phyloP scores from a whole-genome alignment of 257 asterid genomes.

The Anisodus tanguticus region DNA sequence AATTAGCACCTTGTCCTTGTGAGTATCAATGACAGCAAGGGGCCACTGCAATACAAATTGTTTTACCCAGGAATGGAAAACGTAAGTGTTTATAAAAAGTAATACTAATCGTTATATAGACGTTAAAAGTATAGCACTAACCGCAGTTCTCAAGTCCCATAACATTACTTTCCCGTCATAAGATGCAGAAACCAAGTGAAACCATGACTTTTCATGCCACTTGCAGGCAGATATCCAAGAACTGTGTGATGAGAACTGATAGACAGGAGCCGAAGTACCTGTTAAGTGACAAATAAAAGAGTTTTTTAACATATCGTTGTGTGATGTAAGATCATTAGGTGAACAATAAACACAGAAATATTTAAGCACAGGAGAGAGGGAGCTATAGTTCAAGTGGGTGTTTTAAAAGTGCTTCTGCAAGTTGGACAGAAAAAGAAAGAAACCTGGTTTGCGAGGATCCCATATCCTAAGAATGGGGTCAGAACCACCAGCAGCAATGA shows the following conservation, averaged over 20 bases:
- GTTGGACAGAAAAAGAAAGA: constrained; percentile 29
- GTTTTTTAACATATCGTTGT: not conserved
- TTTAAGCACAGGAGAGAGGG: not conserved
- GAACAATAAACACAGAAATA: not conserved
- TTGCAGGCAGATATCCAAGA: constrained; percentile 98
- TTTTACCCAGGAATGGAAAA: constrained; percentile 30
- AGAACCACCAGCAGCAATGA: constrained; percentile 84
- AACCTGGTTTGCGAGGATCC: constrained; percentile 99
- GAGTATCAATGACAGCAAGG: constrained; percentile 72
- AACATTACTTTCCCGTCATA: constrained; percentile 97
- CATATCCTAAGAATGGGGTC: constrained; percentile 88
- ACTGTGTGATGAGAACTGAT: constrained; percentile 79
- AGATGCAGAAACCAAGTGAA: constrained; percentile 86
- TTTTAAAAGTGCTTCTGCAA: not conserved
- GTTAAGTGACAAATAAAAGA: constrained; percentile 29
- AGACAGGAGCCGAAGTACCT: constrained; percentile 82
- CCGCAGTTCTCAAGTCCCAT: constrained; percentile 98
- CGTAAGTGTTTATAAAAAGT: constrained; percentile 4
- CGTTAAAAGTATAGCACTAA: constrained; percentile 39
- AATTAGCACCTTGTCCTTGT: constrained; percentile 78
- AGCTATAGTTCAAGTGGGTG: not conserved
- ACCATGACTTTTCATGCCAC: constrained; percentile 90
- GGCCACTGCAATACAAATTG: constrained; percentile 77
- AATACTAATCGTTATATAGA: constrained; percentile 12
- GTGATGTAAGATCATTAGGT: constrained; percentile 7